A percentile compares a stretch with the other conserved stretches of the same genome.
These are phyloP conservation scores for Luvunga scandens DNA, from an alignment of 345 rosid genomes.

Conservation along the genomic window DNA sequence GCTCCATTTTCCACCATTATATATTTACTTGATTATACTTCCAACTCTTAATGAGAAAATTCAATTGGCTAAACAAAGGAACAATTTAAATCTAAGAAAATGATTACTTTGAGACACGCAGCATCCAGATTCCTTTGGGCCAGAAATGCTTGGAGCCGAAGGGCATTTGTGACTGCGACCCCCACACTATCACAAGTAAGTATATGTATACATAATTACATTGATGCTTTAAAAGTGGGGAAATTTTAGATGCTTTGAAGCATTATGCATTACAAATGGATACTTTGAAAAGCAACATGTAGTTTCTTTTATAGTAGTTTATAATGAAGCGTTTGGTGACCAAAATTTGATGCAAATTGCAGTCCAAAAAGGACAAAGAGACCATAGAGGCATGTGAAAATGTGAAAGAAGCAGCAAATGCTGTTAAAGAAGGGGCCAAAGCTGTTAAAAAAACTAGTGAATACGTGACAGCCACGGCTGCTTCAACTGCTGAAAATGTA, in stretches of 20 bases:
- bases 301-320: too few relatives aligned
- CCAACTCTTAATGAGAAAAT: too few relatives aligned
- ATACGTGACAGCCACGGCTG: slow-evolving; percentile 30
- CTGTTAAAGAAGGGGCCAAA: slow-evolving; percentile 57
- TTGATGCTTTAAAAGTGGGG: too few relatives aligned
- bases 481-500: slow-evolving; percentile 37
- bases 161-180: slow-evolving; percentile 23
- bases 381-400: slow-evolving; percentile 41
- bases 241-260: too few relatives aligned
- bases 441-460: slow-evolving; percentile 48
- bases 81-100: neutral
- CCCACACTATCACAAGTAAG: slow-evolving; percentile 20
- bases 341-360: neutral
- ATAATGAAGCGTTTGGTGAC: too few relatives aligned
- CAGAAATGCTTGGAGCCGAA: slow-evolving; percentile 8
- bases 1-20: neutral
- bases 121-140: slow-evolving; percentile 8
- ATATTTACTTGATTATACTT: neutral
- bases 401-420: slow-evolving; percentile 63
- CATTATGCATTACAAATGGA: too few relatives aligned
- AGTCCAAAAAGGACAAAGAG: slow-evolving; percentile 44
- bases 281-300: too few relatives aligned
- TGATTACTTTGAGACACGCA: slow-evolving; percentile 16
- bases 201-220: neutral
- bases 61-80: neutral